Base-by-base conservation (phyloP, 2,329 filamentous ascomycete genomes). In the Cercospora sesami region DNA sequence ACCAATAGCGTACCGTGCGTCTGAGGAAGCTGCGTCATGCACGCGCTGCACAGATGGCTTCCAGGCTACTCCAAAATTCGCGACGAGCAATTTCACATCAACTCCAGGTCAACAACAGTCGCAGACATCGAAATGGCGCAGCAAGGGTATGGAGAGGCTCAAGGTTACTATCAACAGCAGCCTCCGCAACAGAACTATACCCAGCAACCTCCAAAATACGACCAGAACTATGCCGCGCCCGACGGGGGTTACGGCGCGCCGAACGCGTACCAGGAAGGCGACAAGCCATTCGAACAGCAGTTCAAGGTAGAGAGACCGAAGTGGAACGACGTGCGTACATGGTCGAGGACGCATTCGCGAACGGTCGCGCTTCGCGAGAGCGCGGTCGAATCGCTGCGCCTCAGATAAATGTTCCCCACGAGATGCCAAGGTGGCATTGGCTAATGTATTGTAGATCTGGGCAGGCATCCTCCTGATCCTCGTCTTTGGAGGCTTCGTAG, bases 231-330 rank as follows among this genome's bases (percentile, higher is more conserved):
- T 45, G 59, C 62, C 18, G 68, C 72, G 63, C 72, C 67, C 42
- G 68, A 80, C 68, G 62, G 48, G 36, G 48, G 31, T 18, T 81
- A 74, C 65, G 71, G 72, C 69, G 72, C 65, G 36, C 62, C 67
- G 68, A 67, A 65, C 63, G 57, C 67, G 45, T 65, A 76, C 58
- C 75, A 74, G 39, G 74, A 76, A 31, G 69, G 71, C 26, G 85
- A 86, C 77, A 80, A 81, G 57, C 82, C 77, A 16, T 97, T 96
- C 77, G 88, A 94, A 21, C 86, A 97, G 76, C 87, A 89, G 1
- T 97, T 98, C 84, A 90, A 90, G 80, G 80, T 97, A 63, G 87
- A 92, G 62, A 89, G 84, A 71, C 93, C 93, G n/a, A 96, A 94
- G 79, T 97, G 86, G 81, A 92, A 97, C 75, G 94, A 98, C 78